Percentiles rank a stretch among this genome's conserved stretches.
Evolutionary conservation across 192 early-diverging fungal species (phyloP).

Genomic region (Backusella morwellensis): DNA sequence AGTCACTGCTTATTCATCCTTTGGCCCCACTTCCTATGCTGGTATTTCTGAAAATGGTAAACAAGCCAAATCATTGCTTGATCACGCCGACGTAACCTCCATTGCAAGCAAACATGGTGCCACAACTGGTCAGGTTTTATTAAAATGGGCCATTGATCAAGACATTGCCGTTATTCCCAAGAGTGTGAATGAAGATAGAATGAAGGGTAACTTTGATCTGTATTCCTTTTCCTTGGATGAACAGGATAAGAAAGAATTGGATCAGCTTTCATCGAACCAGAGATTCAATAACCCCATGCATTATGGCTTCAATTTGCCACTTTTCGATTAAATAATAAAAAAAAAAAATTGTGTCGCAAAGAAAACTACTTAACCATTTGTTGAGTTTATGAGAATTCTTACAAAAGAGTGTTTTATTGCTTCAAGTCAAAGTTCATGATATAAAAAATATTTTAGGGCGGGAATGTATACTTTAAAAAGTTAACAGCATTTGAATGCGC

Average conservation of each 20-base stretch:
- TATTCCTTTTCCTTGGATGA: constrained; percentile 43
- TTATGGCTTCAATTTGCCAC: constrained; percentile 44
- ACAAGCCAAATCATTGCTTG: constrained; percentile 42
- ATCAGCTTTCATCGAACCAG: constrained; percentile 37
- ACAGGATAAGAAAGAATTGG: constrained; percentile 50
- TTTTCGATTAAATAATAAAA: constrained; percentile 43
- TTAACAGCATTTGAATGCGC: no score
- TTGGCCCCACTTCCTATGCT: constrained; percentile 50
- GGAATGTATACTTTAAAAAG: no score
- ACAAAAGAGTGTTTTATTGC: neutral
- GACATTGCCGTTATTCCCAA: constrained; percentile 71
- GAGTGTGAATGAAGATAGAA: constrained; percentile 48
- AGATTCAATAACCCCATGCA: constrained; percentile 47
- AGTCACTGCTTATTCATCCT: constrained; percentile 73
- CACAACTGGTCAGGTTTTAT: constrained; percentile 56
- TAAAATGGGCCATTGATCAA: constrained; percentile 66
- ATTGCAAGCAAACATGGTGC: constrained; percentile 54
- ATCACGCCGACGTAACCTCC: constrained; percentile 44
- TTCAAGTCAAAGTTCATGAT: no score
- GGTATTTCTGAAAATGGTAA: constrained; percentile 24
- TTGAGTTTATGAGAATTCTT: neutral
- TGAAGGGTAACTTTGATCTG: constrained; percentile 55
- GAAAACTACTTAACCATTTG: neutral
- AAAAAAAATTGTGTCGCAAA: neutral
- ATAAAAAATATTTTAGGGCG: no score